Conservation (phyloP, 2,329 filamentous ascomycete species). For the Coniochaeta pulveracea region DNA sequence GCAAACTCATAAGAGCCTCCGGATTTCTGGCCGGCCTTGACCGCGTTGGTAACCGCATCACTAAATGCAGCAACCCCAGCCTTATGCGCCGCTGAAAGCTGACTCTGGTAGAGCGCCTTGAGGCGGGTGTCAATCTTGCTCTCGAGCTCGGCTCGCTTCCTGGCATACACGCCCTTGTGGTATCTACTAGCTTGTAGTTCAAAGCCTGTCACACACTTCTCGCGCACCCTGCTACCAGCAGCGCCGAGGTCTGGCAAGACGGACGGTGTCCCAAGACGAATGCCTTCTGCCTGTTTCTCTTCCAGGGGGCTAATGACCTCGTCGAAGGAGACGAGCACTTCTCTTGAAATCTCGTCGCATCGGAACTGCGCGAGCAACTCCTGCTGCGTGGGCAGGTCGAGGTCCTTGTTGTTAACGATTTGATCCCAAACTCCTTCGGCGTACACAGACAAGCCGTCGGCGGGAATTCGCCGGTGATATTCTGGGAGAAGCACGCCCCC, state of each 20-base stretch:
- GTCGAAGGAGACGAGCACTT: conserved; percentile 79
- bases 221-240: conserved; percentile 60
- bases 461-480: conserved; percentile 91
- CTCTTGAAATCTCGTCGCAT: conserved; percentile 90
- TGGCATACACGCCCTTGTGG: conserved; percentile 86
- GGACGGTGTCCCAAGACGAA: conserved; percentile 58
- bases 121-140: conserved; percentile 78
- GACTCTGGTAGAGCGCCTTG: conserved; percentile 79
- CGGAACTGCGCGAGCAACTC: conserved; percentile 94
- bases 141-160: conserved; percentile 78
- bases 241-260: conserved; percentile 67
- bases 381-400: conserved; percentile 93
- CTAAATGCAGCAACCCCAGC: conserved; percentile 73
- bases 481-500: conserved; percentile 83
- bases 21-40: conserved; percentile 88
- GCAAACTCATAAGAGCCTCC: conserved; percentile 89
- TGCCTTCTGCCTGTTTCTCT: conserved; percentile 67
- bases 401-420: conserved; percentile 96
- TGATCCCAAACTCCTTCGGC: conserved; percentile 95
- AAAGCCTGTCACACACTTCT: conserved; percentile 70
- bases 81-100: conserved; percentile 83
- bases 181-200: conserved; percentile 86
- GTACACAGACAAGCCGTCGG: conserved; percentile 92
- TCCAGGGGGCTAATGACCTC: conserved; percentile 72
- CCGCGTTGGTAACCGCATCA: conserved; percentile 73